Base-by-base conservation (phyloP, 2,329 filamentous ascomycete species). In the Fusarium poae region DNA sequence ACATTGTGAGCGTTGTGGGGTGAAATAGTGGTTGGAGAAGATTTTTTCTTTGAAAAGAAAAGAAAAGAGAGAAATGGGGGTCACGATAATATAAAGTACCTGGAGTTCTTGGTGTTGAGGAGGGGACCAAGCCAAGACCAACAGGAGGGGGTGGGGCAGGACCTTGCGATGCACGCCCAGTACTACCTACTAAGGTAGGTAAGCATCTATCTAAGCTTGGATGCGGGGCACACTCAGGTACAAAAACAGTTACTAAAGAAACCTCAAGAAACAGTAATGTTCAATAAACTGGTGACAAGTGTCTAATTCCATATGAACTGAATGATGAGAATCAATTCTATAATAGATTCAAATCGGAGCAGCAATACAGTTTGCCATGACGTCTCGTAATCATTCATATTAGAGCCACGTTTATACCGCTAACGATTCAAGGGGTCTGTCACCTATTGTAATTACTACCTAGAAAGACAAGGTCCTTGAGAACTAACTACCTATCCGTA, bases 1-100 rank as follows among this genome's bases (percentile, higher is more conserved):
- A 79, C 84, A 86, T 86, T 71, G 58, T 77, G 67, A 64, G 58
- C 12, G 11, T 10, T 59, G 52, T 27, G 45, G 43, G 51, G 34
- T 44, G 43, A 18, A 27, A 12, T 29, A 32, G 23, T 53, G 45
- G 56, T 55, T 54, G 61, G 42, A 16, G 43, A 30, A 43, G 42
- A 5, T n/a, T n/a, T n/a, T n/a, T n/a, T n/a, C n/a, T n/a, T n/a
- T n/a, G n/a, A n/a, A n/a, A n/a, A n/a, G n/a, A n/a, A n/a, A n/a
- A n/a, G n/a, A 34, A 30, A 37, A 50, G 44, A 51, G 46, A 35
- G 37, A 53, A 45, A 34, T 8, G 32, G 42, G 48, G 45, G 39
- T 40, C 51, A 67, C 46, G 54, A 45, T 49, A 64, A 55, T 58
- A 49, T 62, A 63, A 62, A 34, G 40, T 61, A 57, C 20, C 23